Percentiles rank a stretch among this genome's conserved stretches.
Conservation (phyloP, 148 eudicot species). For the Talinum fruticosum region DNA sequence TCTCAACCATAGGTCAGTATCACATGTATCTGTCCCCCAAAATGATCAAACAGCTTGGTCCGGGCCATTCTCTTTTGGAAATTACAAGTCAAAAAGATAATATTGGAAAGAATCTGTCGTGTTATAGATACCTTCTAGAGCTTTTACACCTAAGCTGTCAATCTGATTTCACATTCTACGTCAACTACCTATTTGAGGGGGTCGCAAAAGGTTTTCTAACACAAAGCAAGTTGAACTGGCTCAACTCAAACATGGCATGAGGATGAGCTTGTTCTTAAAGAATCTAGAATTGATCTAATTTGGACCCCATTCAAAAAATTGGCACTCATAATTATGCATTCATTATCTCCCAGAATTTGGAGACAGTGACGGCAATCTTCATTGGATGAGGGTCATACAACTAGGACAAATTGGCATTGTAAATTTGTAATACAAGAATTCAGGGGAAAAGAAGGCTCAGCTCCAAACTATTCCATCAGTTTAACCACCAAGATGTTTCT, state of each 20-base stretch:
- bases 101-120: not conserved
- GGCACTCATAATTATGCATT: not conserved
- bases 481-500: conserved; percentile 11
- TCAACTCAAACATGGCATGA: not conserved
- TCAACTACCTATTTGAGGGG: not conserved
- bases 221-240: not conserved
- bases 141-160: not conserved
- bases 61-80: too few relatives aligned
- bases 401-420: conserved; percentile 18
- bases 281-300: not conserved
- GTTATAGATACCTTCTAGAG: not conserved
- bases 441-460: not conserved
- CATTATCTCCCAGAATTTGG: not conserved
- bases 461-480: not conserved
- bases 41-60: too few relatives aligned
- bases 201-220: not conserved
- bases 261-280: not conserved
- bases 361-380: not conserved
- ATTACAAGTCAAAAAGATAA: not conserved
- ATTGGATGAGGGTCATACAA: not conserved
- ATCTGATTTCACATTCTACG: not conserved
- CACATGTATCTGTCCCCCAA: not conserved
- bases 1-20: not conserved
- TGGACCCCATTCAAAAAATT: not conserved
- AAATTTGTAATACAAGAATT: not conserved